These are phyloP conservation scores for Colletotrichum melonis DNA, from an alignment of 2,329 filamentous ascomycete genomes.

Conservation along the genomic window DNA sequence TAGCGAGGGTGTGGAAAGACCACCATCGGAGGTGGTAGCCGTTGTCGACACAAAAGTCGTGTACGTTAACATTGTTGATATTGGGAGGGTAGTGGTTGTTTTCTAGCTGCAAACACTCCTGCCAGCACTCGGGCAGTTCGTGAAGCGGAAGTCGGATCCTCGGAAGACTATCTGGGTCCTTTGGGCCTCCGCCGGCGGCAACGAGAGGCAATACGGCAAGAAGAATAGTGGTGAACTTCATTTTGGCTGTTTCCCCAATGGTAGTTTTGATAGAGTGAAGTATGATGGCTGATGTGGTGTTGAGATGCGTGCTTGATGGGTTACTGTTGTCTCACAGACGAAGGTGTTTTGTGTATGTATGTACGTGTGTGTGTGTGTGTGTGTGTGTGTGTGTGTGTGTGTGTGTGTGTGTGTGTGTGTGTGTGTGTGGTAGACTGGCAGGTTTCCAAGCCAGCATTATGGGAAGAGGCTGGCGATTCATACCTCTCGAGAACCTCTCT, in stretches of 20 bases:
- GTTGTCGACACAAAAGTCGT: background rate
- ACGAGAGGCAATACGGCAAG: background rate
- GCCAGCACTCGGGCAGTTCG: background rate
- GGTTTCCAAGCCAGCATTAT: too few relatives aligned
- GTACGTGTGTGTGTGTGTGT: too few relatives aligned
- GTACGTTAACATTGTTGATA: background rate
- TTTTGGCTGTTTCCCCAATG: too few relatives aligned
- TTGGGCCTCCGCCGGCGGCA: background rate
- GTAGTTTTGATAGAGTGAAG: accelerated
- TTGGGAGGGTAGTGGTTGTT: background rate
- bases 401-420: too few relatives aligned
- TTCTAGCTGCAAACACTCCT: background rate
- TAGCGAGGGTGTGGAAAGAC: accelerated
- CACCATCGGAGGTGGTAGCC: background rate
- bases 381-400: too few relatives aligned
- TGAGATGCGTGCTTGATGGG: too few relatives aligned
- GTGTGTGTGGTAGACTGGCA: too few relatives aligned
- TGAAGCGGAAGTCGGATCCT: background rate
- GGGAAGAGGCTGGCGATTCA: too few relatives aligned
- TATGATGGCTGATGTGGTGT: too few relatives aligned
- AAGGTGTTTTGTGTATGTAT: too few relatives aligned
- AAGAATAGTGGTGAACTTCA: background rate
- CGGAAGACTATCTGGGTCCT: background rate
- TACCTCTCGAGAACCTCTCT: too few relatives aligned
- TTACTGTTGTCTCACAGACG: too few relatives aligned